phyloP scores from a whole-genome alignment of 257 asterid genomes.

The Solanum virginianum region DNA sequence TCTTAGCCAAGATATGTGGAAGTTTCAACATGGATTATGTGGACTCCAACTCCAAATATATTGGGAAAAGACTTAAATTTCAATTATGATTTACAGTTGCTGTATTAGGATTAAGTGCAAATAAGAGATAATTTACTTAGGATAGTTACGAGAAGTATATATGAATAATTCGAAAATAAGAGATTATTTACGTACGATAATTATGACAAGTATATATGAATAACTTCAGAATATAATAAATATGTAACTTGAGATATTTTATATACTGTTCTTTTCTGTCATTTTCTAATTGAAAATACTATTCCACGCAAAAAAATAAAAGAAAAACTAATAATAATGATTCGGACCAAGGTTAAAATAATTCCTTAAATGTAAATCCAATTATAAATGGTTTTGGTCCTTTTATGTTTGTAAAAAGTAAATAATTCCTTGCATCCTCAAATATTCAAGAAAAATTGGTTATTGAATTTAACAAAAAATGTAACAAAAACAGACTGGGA shows the following conservation, averaged over 20 bases:
- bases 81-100: background rate
- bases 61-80: background rate
- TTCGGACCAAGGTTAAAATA: background rate
- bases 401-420: too few species aligned
- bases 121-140: background rate
- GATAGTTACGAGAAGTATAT: too few species aligned
- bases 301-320: background rate
- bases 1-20: background rate
- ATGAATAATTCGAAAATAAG: background rate
- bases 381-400: background rate
- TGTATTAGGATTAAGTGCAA: background rate
- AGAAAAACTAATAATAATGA: background rate
- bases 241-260: background rate
- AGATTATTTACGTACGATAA: too few species aligned
- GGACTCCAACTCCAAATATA: background rate
- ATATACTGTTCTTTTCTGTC: background rate
- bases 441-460: background rate
- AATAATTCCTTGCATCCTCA: background rate
- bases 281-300: background rate
- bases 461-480: background rate
- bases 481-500: background rate
- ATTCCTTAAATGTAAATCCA: background rate
- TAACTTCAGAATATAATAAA: background rate
- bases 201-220: background rate
- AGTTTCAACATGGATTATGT: background rate